phyloP scores from a whole-genome alignment of 352 stramenopile species.

The Pythium volutum region DNA sequence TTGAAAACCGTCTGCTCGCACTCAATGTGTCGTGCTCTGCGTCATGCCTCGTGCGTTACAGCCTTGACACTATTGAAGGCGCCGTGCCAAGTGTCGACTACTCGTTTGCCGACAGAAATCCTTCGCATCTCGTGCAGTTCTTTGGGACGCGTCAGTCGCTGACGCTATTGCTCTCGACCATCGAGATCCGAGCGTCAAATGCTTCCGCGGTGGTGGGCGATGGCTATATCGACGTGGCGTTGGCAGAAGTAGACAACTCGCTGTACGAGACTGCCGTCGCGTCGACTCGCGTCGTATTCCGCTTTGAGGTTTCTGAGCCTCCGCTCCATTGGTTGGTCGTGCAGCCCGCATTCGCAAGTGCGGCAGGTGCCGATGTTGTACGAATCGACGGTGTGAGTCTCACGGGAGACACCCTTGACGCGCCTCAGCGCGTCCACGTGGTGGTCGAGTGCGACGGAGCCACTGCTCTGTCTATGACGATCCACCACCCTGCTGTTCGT shows the following conservation, averaged over 20 bases:
- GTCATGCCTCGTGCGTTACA: slow-evolving; percentile 16
- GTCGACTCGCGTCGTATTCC: neutral
- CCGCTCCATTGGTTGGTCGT: neutral
- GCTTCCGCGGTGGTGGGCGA: neutral
- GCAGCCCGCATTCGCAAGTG: neutral
- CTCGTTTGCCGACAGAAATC: neutral
- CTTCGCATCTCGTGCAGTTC: slow-evolving; percentile 3
- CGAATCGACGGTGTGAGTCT: slow-evolving; percentile 3
- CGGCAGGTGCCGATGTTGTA: neutral
- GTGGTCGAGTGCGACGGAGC: neutral
- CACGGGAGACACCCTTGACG: neutral
- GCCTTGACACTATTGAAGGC: neutral
- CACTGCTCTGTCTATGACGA: neutral
- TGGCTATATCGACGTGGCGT: neutral
- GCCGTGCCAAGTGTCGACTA: slow-evolving; percentile 13
- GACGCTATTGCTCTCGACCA: neutral
- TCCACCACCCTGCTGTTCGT: slow-evolving; percentile 3
- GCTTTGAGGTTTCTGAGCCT: neutral
- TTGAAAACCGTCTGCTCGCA: neutral
- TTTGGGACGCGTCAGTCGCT: slow-evolving; percentile 14
- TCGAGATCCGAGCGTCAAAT: slow-evolving; percentile 1
- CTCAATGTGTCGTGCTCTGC: slow-evolving; percentile 11
- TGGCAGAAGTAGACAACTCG: slow-evolving; percentile 5
- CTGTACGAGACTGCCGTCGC: neutral
- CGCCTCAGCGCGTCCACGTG: neutral